phyloP scores from a whole-genome alignment of 345 rosid genomes.

The Psidium friedrichsthalianum region DNA sequence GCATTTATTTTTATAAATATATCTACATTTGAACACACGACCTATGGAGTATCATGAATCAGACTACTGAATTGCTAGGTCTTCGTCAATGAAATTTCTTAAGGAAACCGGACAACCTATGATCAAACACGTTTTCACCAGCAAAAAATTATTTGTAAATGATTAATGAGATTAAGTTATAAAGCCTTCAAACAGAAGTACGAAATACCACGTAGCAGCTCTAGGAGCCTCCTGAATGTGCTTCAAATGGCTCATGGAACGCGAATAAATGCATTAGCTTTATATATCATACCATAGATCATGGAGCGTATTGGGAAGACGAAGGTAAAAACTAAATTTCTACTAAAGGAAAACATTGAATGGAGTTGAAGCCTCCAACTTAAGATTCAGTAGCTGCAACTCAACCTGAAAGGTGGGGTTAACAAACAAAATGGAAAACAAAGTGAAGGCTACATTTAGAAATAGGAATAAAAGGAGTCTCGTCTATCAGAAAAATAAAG shows the following conservation, averaged over 20 bases:
- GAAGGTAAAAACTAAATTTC: not conserved
- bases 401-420: not conserved
- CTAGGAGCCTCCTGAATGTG: not conserved
- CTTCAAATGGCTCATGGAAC: not conserved
- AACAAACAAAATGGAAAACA: not conserved
- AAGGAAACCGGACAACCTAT: not conserved
- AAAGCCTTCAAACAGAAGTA: not conserved
- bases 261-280: not conserved
- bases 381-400: not conserved
- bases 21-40: no score
- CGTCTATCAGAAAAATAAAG: not conserved
- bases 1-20: not conserved
- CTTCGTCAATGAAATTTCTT: not conserved
- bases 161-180: not conserved
- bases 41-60: not conserved
- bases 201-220: not conserved
- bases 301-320: not conserved
- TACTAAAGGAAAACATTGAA: not conserved
- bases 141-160: not conserved
- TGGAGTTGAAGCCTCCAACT: not conserved
- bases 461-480: not conserved
- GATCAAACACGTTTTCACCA: not conserved
- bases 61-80: not conserved
- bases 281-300: not conserved
- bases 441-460: not conserved